Evolutionary conservation across 495 filamentous ascomycete species (phyloP).

Genomic region (Massariosphaeria phaeospora): DNA sequence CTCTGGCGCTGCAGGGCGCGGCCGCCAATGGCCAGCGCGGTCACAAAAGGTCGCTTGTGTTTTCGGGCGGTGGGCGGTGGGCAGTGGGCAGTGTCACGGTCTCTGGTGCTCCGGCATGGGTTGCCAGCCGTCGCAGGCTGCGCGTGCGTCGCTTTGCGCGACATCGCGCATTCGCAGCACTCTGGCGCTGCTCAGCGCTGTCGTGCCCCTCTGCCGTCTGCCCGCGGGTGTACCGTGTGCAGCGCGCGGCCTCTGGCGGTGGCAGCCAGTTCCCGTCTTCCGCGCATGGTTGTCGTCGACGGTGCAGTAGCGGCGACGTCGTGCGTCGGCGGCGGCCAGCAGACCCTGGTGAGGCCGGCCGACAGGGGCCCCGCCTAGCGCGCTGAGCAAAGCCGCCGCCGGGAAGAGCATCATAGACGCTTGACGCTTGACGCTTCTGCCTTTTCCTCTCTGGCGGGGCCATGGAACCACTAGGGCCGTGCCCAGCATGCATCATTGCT

Average conservation of each 20-base stretch:
- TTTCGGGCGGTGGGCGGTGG: background rate
- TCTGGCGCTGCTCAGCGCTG: background rate
- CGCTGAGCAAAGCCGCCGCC: conserved; percentile 8
- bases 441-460: conserved; percentile 20
- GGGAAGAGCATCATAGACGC: no score
- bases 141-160: conserved; percentile 16
- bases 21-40: background rate
- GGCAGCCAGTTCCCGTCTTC: conserved; percentile 20
- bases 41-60: background rate
- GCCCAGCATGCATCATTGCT: conserved; percentile 17
- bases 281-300: conserved; percentile 15
- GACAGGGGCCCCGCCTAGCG: conserved; percentile 5
- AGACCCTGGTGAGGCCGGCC: background rate
- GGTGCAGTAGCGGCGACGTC: conserved; percentile 20
- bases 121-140: conserved; percentile 7
- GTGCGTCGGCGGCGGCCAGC: conserved; percentile 16
- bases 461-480: conserved; percentile 7
- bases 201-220: conserved; percentile 1
- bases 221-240: no score
- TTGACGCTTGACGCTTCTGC: background rate
- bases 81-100: background rate
- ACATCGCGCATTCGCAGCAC: background rate
- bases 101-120: background rate
- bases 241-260: conserved; percentile 1
- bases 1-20: conserved; percentile 1